A percentile compares a stretch with the other conserved stretches of the same genome.
phyloP scores from a whole-genome alignment of 2,329 filamentous ascomycete genomes.

The Alternaria gansuensis region DNA sequence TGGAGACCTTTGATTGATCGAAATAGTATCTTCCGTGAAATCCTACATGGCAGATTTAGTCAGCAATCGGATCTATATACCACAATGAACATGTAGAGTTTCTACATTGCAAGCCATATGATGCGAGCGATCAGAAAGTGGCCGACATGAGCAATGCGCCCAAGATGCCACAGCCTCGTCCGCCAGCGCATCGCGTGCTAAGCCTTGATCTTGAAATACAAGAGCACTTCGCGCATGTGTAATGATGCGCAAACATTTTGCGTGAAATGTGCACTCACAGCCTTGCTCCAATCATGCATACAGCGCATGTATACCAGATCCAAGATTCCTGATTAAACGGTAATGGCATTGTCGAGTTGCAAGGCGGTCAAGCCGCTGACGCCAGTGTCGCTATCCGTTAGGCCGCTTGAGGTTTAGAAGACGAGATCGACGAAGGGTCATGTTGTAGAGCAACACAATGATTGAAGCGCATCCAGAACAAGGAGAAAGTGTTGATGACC shows the following conservation, averaged over 20 bases:
- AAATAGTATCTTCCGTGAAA: conserved; percentile 58
- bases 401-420: conserved; percentile 22
- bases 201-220: conserved; percentile 5
- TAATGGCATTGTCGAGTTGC: conserved; percentile 26
- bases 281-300: conserved; percentile 53
- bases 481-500: conserved; percentile 5
- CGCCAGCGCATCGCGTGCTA: conserved; percentile 7
- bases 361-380: conserved; percentile 11
- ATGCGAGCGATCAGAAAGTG: not conserved
- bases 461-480: conserved; percentile 13
- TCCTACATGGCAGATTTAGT: conserved; percentile 35
- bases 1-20: conserved; percentile 61
- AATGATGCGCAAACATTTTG: not conserved
- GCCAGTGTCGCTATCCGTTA: conserved; percentile 23
- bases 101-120: not conserved
- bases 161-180: not conserved
- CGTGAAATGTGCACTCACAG: conserved; percentile 48
- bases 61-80: conserved; percentile 5
- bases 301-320: conserved; percentile 58
- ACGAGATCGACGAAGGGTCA: conserved; percentile 30
- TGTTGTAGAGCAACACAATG: conserved; percentile 23
- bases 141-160: not conserved
- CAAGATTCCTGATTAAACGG: conserved; percentile 56
- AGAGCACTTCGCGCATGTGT: not conserved
- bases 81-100: not conserved